Conservation (phyloP, 176 grass and related monocot species). For the Tillandsia leiboldiana region DNA sequence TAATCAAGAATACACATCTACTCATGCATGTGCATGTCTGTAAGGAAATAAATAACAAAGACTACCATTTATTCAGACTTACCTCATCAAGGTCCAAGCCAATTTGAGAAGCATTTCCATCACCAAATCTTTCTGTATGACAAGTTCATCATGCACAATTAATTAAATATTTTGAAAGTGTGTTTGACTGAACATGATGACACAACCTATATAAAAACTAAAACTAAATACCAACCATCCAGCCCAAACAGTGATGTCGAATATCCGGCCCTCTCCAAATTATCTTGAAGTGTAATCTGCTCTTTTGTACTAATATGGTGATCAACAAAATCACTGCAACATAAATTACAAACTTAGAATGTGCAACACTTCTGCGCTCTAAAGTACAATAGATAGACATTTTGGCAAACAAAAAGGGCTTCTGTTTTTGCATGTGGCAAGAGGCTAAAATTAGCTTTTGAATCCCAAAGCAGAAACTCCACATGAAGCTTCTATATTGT, state of each 20-base stretch:
- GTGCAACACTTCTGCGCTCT: background rate
- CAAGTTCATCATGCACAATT: slow-evolving; percentile 18
- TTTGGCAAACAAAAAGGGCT: no score
- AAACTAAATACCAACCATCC: slow-evolving; percentile 67
- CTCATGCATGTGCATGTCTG: background rate
- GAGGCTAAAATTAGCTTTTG: no score
- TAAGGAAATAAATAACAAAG: background rate
- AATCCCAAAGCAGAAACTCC: no score
- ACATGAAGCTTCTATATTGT: no score
- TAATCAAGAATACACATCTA: no score
- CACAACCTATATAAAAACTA: slow-evolving; percentile 12
- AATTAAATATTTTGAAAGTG: slow-evolving; percentile 20
- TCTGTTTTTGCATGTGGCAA: no score
- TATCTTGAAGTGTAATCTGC: slow-evolving; percentile 99
- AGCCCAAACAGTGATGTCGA: slow-evolving; percentile 83
- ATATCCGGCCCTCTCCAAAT: slow-evolving; percentile 64
- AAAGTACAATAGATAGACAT: no score
- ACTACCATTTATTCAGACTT: background rate
- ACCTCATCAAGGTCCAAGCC: slow-evolving; percentile 98
- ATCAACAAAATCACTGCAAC: slow-evolving; percentile 60
- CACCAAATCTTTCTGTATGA: slow-evolving; percentile 89
- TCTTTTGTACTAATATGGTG: slow-evolving; percentile 96
- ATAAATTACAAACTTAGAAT: background rate
- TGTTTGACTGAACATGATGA: background rate
- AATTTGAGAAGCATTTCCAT: slow-evolving; percentile 94